Conservation (phyloP, 768 basidiomycete genomes). For the Pulveroboletus sp. region DNA sequence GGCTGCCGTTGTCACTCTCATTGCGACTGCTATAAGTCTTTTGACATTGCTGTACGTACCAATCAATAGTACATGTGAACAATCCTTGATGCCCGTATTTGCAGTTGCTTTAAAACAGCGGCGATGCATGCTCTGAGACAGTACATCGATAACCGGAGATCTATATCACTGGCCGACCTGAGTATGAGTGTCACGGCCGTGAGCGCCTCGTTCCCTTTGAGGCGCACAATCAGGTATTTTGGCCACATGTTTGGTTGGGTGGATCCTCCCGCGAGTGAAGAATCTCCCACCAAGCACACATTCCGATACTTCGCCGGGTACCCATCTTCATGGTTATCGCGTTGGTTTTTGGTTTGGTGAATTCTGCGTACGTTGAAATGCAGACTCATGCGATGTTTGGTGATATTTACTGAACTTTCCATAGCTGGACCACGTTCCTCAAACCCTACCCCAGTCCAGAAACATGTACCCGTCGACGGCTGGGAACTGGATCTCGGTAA, state of each 20-base stretch:
- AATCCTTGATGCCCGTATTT: neutral
- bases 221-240: neutral
- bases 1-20: neutral
- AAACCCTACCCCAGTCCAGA: neutral
- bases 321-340: no score
- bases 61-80: neutral
- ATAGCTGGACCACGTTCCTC: neutral
- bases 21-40: neutral
- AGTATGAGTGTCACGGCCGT: neutral
- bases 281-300: no score
- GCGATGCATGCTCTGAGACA: neutral
- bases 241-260: neutral
- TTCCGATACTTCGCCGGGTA: no score
- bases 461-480: neutral
- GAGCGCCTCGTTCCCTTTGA: neutral
- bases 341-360: neutral
- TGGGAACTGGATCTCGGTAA: neutral
- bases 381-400: neutral
- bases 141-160: neutral
- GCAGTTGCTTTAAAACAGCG: neutral
- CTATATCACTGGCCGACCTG: neutral
- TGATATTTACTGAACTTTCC: neutral
- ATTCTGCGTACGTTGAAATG: neutral
- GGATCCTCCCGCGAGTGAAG: neutral
- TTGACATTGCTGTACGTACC: no score